Evolutionary conservation across 495 filamentous ascomycete genomes (phyloP).

Genomic region (Xylaria palmicola): DNA sequence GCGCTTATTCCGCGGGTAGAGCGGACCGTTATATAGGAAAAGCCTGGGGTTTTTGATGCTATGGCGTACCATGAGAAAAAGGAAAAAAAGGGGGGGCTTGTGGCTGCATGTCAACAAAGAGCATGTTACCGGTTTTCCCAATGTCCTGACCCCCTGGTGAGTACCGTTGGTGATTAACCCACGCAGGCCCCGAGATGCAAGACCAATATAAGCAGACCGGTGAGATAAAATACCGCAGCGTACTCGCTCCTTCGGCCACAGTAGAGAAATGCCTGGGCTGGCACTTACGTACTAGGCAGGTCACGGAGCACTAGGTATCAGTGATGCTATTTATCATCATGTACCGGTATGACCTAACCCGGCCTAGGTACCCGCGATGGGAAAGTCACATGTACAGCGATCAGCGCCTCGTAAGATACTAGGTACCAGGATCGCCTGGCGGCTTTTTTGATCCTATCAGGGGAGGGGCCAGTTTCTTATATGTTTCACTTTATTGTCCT

Average conservation of each 20-base stretch:
- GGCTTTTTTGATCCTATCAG: background rate
- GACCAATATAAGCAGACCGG: background rate
- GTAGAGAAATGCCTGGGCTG: background rate
- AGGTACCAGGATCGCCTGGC: background rate
- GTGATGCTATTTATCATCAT: too few species aligned
- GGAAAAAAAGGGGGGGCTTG: background rate
- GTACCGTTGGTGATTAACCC: background rate
- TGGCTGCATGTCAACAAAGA: background rate
- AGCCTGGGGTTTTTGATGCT: background rate
- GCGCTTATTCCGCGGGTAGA: too few species aligned
- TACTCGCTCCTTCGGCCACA: background rate
- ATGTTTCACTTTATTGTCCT: background rate
- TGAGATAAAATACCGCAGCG: background rate
- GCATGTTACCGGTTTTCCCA: too few species aligned
- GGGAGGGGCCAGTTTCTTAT: background rate
- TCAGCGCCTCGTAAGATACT: too few species aligned
- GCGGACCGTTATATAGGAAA: too few species aligned
- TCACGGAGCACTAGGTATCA: background rate
- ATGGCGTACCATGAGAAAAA: background rate
- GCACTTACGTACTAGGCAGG: background rate
- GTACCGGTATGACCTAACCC: too few species aligned
- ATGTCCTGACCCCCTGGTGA: slow-evolving; percentile 1
- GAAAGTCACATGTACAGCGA: background rate
- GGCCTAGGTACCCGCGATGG: too few species aligned
- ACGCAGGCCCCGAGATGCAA: background rate